These are phyloP conservation scores for Kernera saxatilis DNA, from an alignment of 345 rosid genomes.

Conservation along the genomic window DNA sequence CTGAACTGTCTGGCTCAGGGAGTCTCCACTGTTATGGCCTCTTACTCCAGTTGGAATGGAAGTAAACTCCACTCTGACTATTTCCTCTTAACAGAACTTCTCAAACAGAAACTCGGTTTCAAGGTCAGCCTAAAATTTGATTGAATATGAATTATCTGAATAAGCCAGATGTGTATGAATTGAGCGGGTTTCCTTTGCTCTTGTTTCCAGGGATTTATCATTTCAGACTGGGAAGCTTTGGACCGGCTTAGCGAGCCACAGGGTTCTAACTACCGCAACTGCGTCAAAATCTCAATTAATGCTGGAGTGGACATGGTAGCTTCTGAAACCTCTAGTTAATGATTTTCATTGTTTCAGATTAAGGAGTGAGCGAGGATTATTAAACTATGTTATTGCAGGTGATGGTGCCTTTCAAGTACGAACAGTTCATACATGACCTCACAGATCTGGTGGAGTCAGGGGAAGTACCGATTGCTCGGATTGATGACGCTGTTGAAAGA, in stretches of 20 bases:
- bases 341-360: neutral
- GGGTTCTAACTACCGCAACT: constrained; percentile 58
- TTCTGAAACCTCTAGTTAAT: neutral
- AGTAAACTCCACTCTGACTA: constrained; percentile 51
- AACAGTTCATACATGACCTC: constrained; percentile 46
- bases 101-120: constrained; percentile 72
- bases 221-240: constrained; percentile 85
- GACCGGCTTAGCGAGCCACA: constrained; percentile 52
- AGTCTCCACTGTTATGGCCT: constrained; percentile 76
- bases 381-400: constrained; percentile 36
- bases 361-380: neutral
- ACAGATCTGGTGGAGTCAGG: constrained; percentile 57
- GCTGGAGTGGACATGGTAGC: constrained; percentile 90
- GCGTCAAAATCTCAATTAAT: constrained; percentile 55
- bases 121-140: constrained; percentile 36
- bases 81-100: constrained; percentile 67
- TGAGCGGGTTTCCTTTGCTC: neutral
- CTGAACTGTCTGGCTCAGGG: constrained; percentile 56
- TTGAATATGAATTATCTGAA: neutral
- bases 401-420: constrained; percentile 58
- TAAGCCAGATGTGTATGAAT: neutral
- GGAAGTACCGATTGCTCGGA: constrained; percentile 58
- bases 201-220: constrained; percentile 52
- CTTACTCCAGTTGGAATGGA: constrained; percentile 88
- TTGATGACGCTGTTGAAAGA: constrained; percentile 77